Conservation (phyloP, 2,329 filamentous ascomycete species). For the Penicillium janthinellum region DNA sequence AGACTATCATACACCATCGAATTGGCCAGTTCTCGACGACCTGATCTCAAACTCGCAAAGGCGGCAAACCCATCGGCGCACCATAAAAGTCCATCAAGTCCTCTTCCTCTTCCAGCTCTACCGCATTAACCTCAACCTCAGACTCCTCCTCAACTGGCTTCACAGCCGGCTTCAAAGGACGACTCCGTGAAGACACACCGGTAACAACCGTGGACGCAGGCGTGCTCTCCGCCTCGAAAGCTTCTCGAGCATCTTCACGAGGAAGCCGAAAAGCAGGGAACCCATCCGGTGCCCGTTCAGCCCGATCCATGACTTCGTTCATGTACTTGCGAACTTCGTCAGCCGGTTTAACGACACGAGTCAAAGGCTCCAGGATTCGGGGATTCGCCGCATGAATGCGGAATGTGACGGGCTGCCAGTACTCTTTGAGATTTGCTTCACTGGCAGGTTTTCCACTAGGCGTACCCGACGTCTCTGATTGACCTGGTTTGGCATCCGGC, state of each 20-base stretch:
- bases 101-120: constrained; percentile 30
- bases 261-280: constrained; percentile 61
- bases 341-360: constrained; percentile 57
- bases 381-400: constrained; percentile 57
- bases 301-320: constrained; percentile 60
- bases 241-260: constrained; percentile 38
- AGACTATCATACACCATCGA: not conserved
- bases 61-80: constrained; percentile 38
- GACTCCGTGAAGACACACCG: constrained; percentile 21
- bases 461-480: constrained; percentile 13
- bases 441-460: constrained; percentile 14
- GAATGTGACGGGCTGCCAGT: constrained; percentile 58
- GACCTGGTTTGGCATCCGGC: constrained; percentile 10
- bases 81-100: constrained; percentile 46
- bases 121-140: constrained; percentile 25
- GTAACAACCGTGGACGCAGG: constrained; percentile 20
- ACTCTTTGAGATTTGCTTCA: constrained; percentile 43
- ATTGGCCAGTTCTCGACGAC: not conserved
- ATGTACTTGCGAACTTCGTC: constrained; percentile 58
- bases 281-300: constrained; percentile 56
- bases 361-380: constrained; percentile 57
- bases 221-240: constrained; percentile 31
- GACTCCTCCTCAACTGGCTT: constrained; percentile 32
- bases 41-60: constrained; percentile 26
- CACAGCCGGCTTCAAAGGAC: constrained; percentile 25